Conservation (phyloP, 2,329 filamentous ascomycete genomes). For the Camillea tinctor region DNA sequence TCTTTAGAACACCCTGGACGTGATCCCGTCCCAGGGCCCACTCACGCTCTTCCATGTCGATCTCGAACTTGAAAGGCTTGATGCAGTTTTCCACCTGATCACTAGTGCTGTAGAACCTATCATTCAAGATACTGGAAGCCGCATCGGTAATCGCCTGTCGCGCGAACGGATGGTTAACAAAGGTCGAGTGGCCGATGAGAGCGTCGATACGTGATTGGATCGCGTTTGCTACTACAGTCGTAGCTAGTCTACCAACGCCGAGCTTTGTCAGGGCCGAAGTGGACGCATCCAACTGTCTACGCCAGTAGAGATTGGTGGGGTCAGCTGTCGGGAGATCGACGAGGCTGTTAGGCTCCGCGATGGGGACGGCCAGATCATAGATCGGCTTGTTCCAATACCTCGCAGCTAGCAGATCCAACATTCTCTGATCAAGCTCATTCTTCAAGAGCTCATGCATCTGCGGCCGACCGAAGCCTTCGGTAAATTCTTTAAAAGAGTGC, state of each 20-base stretch:
- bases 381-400: slow-evolving; percentile 98
- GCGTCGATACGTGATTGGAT: slow-evolving; percentile 80
- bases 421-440: slow-evolving; percentile 87
- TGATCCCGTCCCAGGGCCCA: slow-evolving; percentile 86
- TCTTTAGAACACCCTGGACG: slow-evolving; percentile 75
- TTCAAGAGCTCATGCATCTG: slow-evolving; percentile 91
- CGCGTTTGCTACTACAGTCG: slow-evolving; percentile 84
- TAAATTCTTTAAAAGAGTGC: slow-evolving; percentile 93
- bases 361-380: slow-evolving; percentile 68
- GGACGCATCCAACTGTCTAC: slow-evolving; percentile 88
- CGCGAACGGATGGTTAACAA: slow-evolving; percentile 86
- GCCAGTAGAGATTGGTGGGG: slow-evolving; percentile 85
- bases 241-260: slow-evolving; percentile 88
- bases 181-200: slow-evolving; percentile 77
- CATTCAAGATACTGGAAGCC: slow-evolving; percentile 84
- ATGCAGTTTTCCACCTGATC: slow-evolving; percentile 99
- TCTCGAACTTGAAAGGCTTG: slow-evolving; percentile 98
- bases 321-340: slow-evolving; percentile 81
- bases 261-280: slow-evolving; percentile 88
- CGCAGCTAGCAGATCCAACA: slow-evolving; percentile 88
- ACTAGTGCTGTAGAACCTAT: slow-evolving; percentile 93
- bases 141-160: slow-evolving; percentile 91
- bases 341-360: slow-evolving; percentile 69
- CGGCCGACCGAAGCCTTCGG: slow-evolving; percentile 82
- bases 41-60: slow-evolving; percentile 88